Conservation (phyloP, 2,329 filamentous ascomycete species). For the Drechslerella stenobrocha region DNA sequence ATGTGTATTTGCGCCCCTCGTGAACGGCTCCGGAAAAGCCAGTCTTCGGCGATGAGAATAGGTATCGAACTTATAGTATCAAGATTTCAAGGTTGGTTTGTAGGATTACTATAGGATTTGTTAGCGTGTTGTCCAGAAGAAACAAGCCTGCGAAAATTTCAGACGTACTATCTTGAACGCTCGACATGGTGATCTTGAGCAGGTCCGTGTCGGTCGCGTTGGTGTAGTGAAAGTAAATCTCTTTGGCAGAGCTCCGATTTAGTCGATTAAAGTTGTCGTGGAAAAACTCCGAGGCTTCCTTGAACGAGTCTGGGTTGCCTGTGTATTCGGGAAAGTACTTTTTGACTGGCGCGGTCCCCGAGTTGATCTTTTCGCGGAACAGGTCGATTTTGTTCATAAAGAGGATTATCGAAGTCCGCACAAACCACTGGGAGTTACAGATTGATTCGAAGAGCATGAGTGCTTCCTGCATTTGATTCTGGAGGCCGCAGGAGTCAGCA, state of each 20-base stretch:
- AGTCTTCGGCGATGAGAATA: not conserved
- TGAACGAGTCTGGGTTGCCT: slow-evolving; percentile 70
- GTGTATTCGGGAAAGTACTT: slow-evolving; percentile 78
- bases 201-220: slow-evolving; percentile 70
- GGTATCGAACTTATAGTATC: slow-evolving; percentile 50
- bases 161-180: slow-evolving; percentile 70
- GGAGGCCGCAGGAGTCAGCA: slow-evolving; percentile 20
- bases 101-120: slow-evolving; percentile 49
- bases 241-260: slow-evolving; percentile 65
- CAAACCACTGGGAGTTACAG: slow-evolving; percentile 84
- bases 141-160: not conserved
- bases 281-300: slow-evolving; percentile 77
- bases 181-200: slow-evolving; percentile 82
- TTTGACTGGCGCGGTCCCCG: slow-evolving; percentile 66
- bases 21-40: too few species aligned
- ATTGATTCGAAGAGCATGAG: slow-evolving; percentile 86
- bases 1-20: slow-evolving; percentile 1
- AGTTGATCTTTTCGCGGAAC: slow-evolving; percentile 73
- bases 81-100: slow-evolving; percentile 53
- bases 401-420: slow-evolving; percentile 76
- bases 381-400: slow-evolving; percentile 88
- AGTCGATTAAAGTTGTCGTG: slow-evolving; percentile 77
- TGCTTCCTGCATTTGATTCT: slow-evolving; percentile 92
- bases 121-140: slow-evolving; percentile 4
- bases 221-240: slow-evolving; percentile 65